phyloP scores from a whole-genome alignment of 2,329 filamentous ascomycete species.

The Emericellopsis cladophorae region DNA sequence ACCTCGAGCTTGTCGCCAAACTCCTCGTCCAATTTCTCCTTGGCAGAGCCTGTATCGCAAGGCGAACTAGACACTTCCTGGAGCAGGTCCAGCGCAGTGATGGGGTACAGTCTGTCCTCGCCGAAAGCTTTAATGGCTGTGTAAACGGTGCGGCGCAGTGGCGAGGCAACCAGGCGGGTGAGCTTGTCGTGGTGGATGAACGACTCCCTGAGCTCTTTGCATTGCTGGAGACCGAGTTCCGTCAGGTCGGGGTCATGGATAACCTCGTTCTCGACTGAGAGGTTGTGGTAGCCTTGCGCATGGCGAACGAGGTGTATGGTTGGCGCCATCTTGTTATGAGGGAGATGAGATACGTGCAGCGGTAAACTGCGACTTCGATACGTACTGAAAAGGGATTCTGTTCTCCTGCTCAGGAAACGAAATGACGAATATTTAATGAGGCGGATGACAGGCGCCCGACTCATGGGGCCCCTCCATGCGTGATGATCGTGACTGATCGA shows the following conservation, averaged over 20 bases:
- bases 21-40: conserved; percentile 41
- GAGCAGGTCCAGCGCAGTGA: conserved; percentile 59
- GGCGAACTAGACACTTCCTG: conserved; percentile 68
- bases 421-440: neutral
- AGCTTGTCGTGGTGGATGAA: conserved; percentile 57
- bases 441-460: neutral
- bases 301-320: conserved; percentile 60
- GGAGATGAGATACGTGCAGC: neutral
- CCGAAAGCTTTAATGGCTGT: conserved; percentile 60
- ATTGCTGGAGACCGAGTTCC: conserved; percentile 63
- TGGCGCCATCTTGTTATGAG: conserved; percentile 26
- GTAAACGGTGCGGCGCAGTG: conserved; percentile 68
- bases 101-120: conserved; percentile 17
- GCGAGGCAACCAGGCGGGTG: conserved; percentile 64
- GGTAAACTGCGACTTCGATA: no score
- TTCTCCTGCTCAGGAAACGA: neutral
- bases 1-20: conserved; percentile 55
- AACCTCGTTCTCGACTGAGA: conserved; percentile 53
- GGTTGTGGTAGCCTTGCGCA: conserved; percentile 73
- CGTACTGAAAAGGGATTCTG: no score
- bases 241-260: conserved; percentile 74
- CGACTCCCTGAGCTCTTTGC: conserved; percentile 40
- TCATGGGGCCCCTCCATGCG: neutral
- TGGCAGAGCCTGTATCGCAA: conserved; percentile 61
- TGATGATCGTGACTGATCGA: neutral